Conservation (phyloP, 257 asterid genomes). For the Plantago ovata region DNA sequence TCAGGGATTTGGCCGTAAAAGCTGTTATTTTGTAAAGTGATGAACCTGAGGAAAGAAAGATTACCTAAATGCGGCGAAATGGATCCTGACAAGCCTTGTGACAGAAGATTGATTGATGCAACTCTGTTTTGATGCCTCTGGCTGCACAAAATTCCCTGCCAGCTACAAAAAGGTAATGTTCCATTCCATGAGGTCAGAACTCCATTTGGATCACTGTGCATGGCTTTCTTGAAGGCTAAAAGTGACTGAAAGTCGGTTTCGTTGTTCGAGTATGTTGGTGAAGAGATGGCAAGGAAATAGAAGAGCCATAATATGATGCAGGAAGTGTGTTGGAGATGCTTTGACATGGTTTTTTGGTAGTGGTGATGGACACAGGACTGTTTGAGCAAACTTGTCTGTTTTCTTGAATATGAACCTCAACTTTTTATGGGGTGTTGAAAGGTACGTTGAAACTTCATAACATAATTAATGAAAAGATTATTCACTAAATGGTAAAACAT, state of each 20-base stretch:
- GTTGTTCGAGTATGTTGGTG: conserved; percentile 10
- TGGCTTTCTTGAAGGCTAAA: conserved; percentile 22
- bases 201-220: conserved; percentile 25
- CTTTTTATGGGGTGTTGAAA: no score
- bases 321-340: no score
- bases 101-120: conserved; percentile 17
- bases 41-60: conserved; percentile 29
- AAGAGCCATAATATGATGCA: conserved; percentile 1
- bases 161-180: conserved; percentile 21
- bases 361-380: no score
- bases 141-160: conserved; percentile 31
- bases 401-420: no score
- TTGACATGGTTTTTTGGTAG: no score
- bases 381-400: no score
- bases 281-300: background rate
- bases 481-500: no score
- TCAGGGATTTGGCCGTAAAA: conserved; percentile 31
- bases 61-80: conserved; percentile 37
- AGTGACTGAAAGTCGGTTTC: conserved; percentile 22
- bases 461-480: no score
- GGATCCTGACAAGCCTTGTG: conserved; percentile 27
- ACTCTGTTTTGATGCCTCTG: conserved; percentile 25
- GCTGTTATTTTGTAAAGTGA: conserved; percentile 26
- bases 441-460: no score
- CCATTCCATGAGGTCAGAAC: conserved; percentile 31